These are phyloP conservation scores for Yamadazyma jaroonii DNA, from an alignment of 1,139 yeast species.

Conservation along the genomic window DNA sequence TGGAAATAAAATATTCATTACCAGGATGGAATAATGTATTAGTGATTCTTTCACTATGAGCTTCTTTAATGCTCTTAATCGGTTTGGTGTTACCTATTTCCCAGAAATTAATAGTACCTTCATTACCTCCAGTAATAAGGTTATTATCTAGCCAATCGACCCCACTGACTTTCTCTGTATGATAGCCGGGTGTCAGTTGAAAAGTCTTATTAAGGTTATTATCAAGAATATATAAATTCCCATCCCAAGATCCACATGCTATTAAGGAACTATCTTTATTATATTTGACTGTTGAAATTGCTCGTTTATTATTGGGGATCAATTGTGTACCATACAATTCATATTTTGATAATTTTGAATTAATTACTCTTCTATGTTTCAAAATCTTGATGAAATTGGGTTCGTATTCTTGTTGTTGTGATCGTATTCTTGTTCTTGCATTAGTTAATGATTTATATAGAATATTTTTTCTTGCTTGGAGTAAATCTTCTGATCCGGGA, in stretches of 20 bases:
- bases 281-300: slow-evolving; percentile 59
- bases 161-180: slow-evolving; percentile 66
- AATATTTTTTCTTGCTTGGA: slow-evolving; percentile 51
- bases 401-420: slow-evolving; percentile 19
- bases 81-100: slow-evolving; percentile 13
- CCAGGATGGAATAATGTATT: slow-evolving; percentile 67
- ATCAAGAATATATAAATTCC: slow-evolving; percentile 49
- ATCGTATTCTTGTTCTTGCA: slow-evolving; percentile 41
- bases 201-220: slow-evolving; percentile 25
- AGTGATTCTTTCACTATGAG: slow-evolving; percentile 60
- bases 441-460: slow-evolving; percentile 48
- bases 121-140: slow-evolving; percentile 63
- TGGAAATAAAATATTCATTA: slow-evolving; percentile 55
- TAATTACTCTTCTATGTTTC: slow-evolving; percentile 46
- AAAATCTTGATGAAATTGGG: slow-evolving; percentile 28
- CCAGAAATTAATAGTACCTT: slow-evolving; percentile 56
- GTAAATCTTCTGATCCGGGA: slow-evolving; percentile 64
- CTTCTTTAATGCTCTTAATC: slow-evolving; percentile 18
- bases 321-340: slow-evolving; percentile 69
- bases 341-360: slow-evolving; percentile 31
- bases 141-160: slow-evolving; percentile 53
- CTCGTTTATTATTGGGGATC: slow-evolving; percentile 55
- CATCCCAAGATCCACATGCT: slow-evolving; percentile 86
- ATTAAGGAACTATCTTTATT: slow-evolving; percentile 34
- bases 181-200: slow-evolving; percentile 30